Evolutionary conservation across 495 filamentous ascomycete genomes (phyloP), one percentile per base, ranked within the genome.

Genomic region (Aspergillus saccharolyticus): DNA sequence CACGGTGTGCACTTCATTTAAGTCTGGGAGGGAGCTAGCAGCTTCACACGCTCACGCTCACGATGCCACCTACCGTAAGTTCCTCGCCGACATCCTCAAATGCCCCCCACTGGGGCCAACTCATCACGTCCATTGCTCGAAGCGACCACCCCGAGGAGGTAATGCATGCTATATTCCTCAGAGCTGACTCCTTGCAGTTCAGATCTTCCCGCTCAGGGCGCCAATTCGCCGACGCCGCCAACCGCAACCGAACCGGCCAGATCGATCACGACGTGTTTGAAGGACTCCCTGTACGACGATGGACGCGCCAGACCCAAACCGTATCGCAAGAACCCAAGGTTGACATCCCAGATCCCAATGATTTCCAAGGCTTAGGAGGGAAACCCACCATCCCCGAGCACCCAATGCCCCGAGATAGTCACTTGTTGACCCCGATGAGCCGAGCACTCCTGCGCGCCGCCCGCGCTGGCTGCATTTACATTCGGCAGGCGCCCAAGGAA

Each of bases 181-280:
- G 9, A 30, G 12, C 50, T 59, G 51, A 55, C 43, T 18, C 17
- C 16, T 50, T n/a, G 39, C 49, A 79, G 76, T 77, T 79, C 58
- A 67, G 76, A 52, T 73, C 75, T 44, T 79, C 76, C 8, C 77
- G 71, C 53, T 75, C 71, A 19, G 74, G 70, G 48, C 74, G 75
- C 30, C 74, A 77, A 54, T 67, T 77, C 59, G 67, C 64, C 56
- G 70, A 85, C 59, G 84, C 77, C 59, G 81, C 80, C 65, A 88
- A 84, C 58, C 85, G 88, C 60, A 85, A 85, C 53, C 82, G 89
- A 64, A 87, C 86, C 47, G 85, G 89, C 53, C 86, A 88, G 66
- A 83, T 88, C 45, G 94, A 97, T 64, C 90, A 96, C 68, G 95
- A 98, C 77, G 85, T 97, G 63, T 94, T 96, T 59, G 93, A 97